Evolutionary conservation across 148 eudicot genomes (phyloP), one percentile per base, ranked within the genome.

Genomic region (Rhododendron mucronatum): DNA sequence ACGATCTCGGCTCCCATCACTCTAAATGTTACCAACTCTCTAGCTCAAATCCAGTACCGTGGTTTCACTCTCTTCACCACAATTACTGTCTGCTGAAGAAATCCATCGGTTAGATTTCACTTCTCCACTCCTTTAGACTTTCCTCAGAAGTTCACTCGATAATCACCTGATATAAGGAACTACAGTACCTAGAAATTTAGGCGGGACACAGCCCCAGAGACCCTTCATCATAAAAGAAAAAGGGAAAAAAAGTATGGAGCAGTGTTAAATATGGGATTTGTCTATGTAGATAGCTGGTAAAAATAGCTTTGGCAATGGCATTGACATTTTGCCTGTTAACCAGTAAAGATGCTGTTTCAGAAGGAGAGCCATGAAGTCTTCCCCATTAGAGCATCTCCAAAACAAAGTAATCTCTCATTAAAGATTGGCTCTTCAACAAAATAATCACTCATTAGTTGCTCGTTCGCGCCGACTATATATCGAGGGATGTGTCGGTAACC

Each of bases 21-120:
- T 39, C 39, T 47, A 16, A 57, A 1, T 20, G 35, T 44, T 30
- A 18, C 73, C 44, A 41, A 23, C 48, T 33, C 37, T n/a, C 8
- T 44, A 55, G 9, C 53, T 21, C 28, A 21, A 20, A 69, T 7
- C 59, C 51, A 37, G 14, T 11, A 57, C 53, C 77, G 67, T 84
- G 87, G 81, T 80, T 63, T 83, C 87, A 41, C 41, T 84, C 63
- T 85, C 89, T 57, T 79, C 87, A 5, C 78, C 16, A 39, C 53
- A 61, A 7, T 61, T 83, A 9, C 33, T 41, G 39, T 28, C 20
- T 13, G 20, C 88, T 47, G 55, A 20, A 61, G 63, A 18, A 57
- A 57, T 57, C 63, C 63, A 20, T 7, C 63, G 2, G 63, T 57
- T 57, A 20, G 63, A 20, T 16, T 57, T 57, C 23, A 18, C 63